Evolutionary conservation across 371 early-diverging fungal genomes (phyloP), one percentile per base, ranked within the genome.

Genomic region (Haplosporangium sp.): DNA sequence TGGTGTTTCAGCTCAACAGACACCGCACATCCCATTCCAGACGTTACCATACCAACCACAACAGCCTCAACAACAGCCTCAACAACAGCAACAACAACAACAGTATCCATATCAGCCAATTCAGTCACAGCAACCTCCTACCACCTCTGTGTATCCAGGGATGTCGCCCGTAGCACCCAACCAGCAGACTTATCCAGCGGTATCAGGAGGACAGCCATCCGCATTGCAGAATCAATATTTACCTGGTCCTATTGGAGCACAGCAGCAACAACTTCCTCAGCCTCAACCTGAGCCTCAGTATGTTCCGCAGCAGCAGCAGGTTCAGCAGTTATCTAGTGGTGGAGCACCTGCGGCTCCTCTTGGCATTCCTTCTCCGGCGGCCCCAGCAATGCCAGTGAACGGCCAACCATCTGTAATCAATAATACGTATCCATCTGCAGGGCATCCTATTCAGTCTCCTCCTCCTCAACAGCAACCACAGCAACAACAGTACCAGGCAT

Each of bases 11-110:
- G 46, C 54, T 14, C 64, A 21, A 7, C 67, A 62, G 52, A 73
- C 73, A 10, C 73, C 73, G 8, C 74, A 74, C n/a, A 51, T 56
- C 20, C 23, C 69, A 1, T 68, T 45, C 54, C 68, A 68, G 51
- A 18, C n/a, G n/a, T n/a, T 46, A 12, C 53, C 74, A 18, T 65
- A 61, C 48, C 69, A 74, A 23, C 74, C 54, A 37, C 62, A 45
- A 12, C 62, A 62, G 12, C 59, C 20, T 38, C 60, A 52, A 9
- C 62, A n/a, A 29, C 64, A 55, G 42, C 60, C 55, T 7, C 51
- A 21, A 2, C 62, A 62, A 41, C 51, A 37, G 18, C 70, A 57
- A 40, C 53, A 63, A 6, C 70, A 69, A 51, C 10, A 53, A 1
- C 54, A 63, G 6, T 67, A 67, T 21, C 67, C 62, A 37, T 63